Evolutionary conservation across 75 land plant genomes (phyloP), one percentile per base, ranked within the genome.

Genomic region (Chamaecyparis obtusa): DNA sequence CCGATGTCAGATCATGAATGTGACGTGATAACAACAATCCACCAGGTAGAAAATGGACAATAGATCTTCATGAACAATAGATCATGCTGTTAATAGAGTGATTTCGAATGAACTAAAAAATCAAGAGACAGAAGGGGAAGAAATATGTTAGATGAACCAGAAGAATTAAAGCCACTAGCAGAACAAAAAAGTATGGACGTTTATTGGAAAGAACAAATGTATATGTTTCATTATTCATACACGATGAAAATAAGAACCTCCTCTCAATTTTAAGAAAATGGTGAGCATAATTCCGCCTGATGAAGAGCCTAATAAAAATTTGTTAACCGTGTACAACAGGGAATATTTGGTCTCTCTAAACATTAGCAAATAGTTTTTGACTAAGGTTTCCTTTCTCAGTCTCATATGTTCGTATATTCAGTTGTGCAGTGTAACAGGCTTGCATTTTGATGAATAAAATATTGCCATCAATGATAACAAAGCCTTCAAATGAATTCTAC

Each of bases 391-490:
- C n/a, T 19, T 27, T 44, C 44, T 80, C 83, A 41, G 19, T 43
- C 83, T 77, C 80, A 43, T 41, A 16, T 37, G 27, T 21, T 37
- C 81, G 41, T 41, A 37, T 41, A 21, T 78, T 41, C 81, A 17
- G 84, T 32, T 83, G 27, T 83, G 9, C 13, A 36, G 11, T 69
- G 32, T 37, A 72, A 85, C 35, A 36, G 9, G 77, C 72, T 56
- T 56, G 86, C 83, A 60, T 27, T 35, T 69, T 69, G 27, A 54
- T 79, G 30, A 81, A 81, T 81, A 27, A 81, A 81, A 81, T 74
- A 85, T 85, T 37, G n/a, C 21, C 33, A 30, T 36, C 6, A 21
- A 36, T 56, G 9, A 51, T 56, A 32, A 21, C 11, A 5, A 85
- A 35, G 37, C 36, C 21, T 56, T 36, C 39, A 1, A 33, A 72